Base-by-base conservation (phyloP, 176 grass and related monocot species). In the Oryza meyeriana region DNA sequence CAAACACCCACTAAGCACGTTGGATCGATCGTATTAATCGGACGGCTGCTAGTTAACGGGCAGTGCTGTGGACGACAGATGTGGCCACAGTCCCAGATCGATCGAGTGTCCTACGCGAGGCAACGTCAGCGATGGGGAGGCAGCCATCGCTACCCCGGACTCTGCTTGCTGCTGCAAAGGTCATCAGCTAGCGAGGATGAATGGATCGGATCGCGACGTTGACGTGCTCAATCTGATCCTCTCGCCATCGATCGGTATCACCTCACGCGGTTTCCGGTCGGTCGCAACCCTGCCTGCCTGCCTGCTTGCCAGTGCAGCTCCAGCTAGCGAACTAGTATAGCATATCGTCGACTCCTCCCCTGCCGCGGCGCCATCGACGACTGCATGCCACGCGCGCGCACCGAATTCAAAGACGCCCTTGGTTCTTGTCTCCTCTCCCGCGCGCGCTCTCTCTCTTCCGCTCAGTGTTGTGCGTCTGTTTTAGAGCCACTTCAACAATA, bases 221-320 rank as follows among this genome's bases (percentile, higher is more conserved):
- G 55, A 25, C 55, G 55, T 59, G 55, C 9, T 59, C 55, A 25
- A 25, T 59, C 55, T 25, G 55, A 20, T 24, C 33, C 34, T 3
- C 71, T 32, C 71, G 69, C 38, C 69, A 44, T 71, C 68, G 18
- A 71, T 4, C 69, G 29, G 22, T 63, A 28, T 67, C 85, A 77
- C 1, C 62, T 32, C 24, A 89, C 87, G 82, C 87, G 87, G 65
- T 89, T 89, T 89, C 75, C 44, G 64, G 85, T 35, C 28, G 78
- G 66, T 25, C 83, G 75, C 74, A 82, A 47, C 14, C 52, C 52
- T 45, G 42, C 42, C 22, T 59, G 55, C 55, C 22, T 10, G 86
- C 91, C 55, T 59, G 55, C 55, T n/a, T 59, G 89, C 91, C 89
- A 97, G 94, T 87, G 73, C 69, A 39, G 74, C 81, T 91, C 94